Percentiles rank a stretch among this genome's conserved stretches.
Evolutionary conservation across 2,329 filamentous ascomycete species (phyloP).

Genomic region (Cercospora sp.): DNA sequence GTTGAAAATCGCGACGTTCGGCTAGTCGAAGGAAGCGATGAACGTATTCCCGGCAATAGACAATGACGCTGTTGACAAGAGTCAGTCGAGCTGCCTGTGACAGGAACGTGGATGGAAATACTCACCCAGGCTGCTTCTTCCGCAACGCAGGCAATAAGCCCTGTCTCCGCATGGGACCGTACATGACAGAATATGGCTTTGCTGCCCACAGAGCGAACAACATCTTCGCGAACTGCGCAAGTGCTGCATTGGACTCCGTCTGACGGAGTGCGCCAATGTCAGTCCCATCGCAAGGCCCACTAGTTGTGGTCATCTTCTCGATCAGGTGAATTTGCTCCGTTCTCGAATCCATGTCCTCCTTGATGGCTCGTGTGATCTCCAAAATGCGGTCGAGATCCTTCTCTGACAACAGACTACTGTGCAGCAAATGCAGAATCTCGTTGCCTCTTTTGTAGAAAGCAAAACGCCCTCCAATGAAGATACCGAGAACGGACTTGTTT

Average conservation of each 20-base stretch:
- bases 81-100: constrained; percentile 8
- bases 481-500: constrained; percentile 29
- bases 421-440: constrained; percentile 28
- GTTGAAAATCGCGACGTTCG: constrained; percentile 29
- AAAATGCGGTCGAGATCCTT: constrained; percentile 25
- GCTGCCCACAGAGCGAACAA: constrained; percentile 28
- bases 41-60: constrained; percentile 28
- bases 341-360: constrained; percentile 25
- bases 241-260: constrained; percentile 27
- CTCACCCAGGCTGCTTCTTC: constrained; percentile 29
- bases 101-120: neutral
- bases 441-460: constrained; percentile 28
- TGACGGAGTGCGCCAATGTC: constrained; percentile 25
- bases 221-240: constrained; percentile 28
- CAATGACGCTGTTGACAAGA: constrained; percentile 21
- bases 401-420: constrained; percentile 25
- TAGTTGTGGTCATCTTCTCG: constrained; percentile 17
- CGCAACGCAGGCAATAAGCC: constrained; percentile 21
- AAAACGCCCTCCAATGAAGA: constrained; percentile 29
- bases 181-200: constrained; percentile 32
- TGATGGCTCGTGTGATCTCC: constrained; percentile 25
- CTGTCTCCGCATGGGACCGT: constrained; percentile 28
- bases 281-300: constrained; percentile 23
- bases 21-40: constrained; percentile 28
- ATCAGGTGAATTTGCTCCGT: constrained; percentile 23